Conservation (phyloP, 176 grass and related monocot genomes). For the Melocanna baccifera region DNA sequence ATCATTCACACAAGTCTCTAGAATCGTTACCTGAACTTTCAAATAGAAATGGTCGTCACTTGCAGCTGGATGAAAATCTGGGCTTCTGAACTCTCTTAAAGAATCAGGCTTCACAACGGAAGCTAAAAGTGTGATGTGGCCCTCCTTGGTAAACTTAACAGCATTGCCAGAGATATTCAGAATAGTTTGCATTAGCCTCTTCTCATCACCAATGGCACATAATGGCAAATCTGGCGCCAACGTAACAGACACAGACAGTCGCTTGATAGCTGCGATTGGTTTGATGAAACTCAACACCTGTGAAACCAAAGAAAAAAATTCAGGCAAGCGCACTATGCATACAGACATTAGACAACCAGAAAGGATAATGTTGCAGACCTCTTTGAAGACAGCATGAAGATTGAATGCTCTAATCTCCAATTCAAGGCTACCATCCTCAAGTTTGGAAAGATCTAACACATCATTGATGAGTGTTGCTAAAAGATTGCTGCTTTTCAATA, state of each 20-base stretch:
- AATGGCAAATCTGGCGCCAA: constrained; percentile 84
- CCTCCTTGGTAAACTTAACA: constrained; percentile 97
- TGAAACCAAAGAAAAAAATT: constrained; percentile 20
- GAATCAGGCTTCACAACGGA: constrained; percentile 71
- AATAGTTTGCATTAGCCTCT: constrained; percentile 91
- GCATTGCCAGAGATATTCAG: constrained; percentile 90
- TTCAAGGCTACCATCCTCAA: constrained; percentile 79
- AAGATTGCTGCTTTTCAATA: constrained; percentile 86
- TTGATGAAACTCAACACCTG: constrained; percentile 74
- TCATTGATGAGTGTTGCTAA: constrained; percentile 92
- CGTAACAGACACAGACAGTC: constrained; percentile 61
- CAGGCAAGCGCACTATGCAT: constrained; percentile 21
- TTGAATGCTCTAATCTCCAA: constrained; percentile 62
- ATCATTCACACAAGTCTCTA: constrained; percentile 20
- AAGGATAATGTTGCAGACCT: constrained; percentile 43
- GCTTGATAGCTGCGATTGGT: constrained; percentile 78
- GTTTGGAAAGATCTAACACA: constrained; percentile 85
- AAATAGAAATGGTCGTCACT: constrained; percentile 83
- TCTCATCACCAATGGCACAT: constrained; percentile 79
- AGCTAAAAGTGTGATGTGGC: constrained; percentile 72
- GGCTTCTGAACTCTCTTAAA: constrained; percentile 68
- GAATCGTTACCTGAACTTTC: constrained; percentile 80
- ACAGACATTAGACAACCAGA: constrained; percentile 35
- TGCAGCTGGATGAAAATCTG: constrained; percentile 68
- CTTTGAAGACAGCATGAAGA: constrained; percentile 65